A percentile compares a stretch with the other conserved stretches of the same genome.
Evolutionary conservation across 2,329 filamentous ascomycete species (phyloP).

Genomic region (Lomentospora prolificans): DNA sequence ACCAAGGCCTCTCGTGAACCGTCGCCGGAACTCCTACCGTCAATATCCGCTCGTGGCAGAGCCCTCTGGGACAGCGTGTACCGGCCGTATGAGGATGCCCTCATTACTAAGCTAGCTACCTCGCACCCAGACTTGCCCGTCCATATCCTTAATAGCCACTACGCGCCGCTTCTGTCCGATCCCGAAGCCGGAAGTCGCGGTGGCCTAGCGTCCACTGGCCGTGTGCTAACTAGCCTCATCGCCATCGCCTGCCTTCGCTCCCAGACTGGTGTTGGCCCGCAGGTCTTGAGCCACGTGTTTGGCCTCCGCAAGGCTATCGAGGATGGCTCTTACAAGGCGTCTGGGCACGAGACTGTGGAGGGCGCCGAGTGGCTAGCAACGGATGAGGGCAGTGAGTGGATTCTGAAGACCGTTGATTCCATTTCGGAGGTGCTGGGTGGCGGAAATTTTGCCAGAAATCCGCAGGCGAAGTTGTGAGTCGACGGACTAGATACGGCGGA

Average conservation of each 20-base stretch:
- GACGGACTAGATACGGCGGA: no score
- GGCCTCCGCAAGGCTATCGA: conserved; percentile 67
- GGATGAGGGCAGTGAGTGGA: conserved; percentile 38
- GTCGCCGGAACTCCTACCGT: conserved; percentile 41
- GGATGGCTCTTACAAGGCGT: conserved; percentile 45
- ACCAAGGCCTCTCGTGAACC: conserved; percentile 46
- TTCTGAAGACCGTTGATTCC: conserved; percentile 32
- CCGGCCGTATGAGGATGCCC: conserved; percentile 60
- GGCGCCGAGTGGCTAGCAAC: conserved; percentile 31
- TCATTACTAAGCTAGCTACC: conserved; percentile 59
- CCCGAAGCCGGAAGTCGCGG: conserved; percentile 36
- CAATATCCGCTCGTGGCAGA: conserved; percentile 47
- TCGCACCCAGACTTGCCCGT: conserved; percentile 76
- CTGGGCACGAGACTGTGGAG: conserved; percentile 19
- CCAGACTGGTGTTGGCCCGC: conserved; percentile 73
- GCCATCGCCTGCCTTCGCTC: conserved; percentile 66
- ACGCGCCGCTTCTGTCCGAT: conserved; percentile 63
- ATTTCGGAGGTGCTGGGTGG: conserved; percentile 36
- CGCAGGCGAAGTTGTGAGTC: conserved; percentile 17
- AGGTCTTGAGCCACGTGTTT: conserved; percentile 74
- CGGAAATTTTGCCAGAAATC: conserved; percentile 24
- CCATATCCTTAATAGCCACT: conserved; percentile 66
- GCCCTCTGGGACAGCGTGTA: conserved; percentile 70
- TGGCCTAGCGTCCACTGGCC: conserved; percentile 47
- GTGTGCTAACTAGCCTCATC: conserved; percentile 62